Base-by-base conservation (phyloP, 306 rosid species). In the Begonia peltatifolia region DNA sequence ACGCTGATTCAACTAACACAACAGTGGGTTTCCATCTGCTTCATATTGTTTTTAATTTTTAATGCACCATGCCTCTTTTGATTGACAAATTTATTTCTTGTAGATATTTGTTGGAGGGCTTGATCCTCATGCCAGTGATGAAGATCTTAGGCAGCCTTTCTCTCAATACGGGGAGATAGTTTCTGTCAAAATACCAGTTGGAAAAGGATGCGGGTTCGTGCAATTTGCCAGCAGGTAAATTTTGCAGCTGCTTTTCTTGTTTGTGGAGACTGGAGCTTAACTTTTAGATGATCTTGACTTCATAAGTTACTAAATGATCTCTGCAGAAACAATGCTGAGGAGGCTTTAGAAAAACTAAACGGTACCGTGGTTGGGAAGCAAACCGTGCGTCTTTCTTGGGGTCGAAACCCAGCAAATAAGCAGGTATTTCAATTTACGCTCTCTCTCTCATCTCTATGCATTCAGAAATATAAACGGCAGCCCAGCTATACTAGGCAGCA, bases 61-160 rank as follows among this genome's bases (percentile, higher is more conserved):
- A 61, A 25, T 20, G 23, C 23, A 20, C 23, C 41, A 12, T 9
- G 17, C 15, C 54, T 51, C 44, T 43, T 30, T 60, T 49, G 30
- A 22, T 41, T 49, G 61, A 59, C 69, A 77, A 63, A 82, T 42
- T 44, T 9, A 6, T 56, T 49, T 63, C 57, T 56, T 12, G 42
- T 63, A 92, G 99, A 87, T 92, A 73, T 92, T 92, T 81, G 99
- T 92, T 44, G 99, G 99, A 68, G 99, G 99, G 64, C 94, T 92
- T 36, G 99, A 92, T 69, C 83, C 99, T 48, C 79, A 76, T 66
- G 96, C 71, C 51, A 73, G 84, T 11, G 96, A 92, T 61, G 99
- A 92, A 61, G 99, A 92, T 68, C 99, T 92, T 42, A 86, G 79
- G 83, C 93, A 86, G 48, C 78, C 93, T 52, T 92, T 92, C 77